These are phyloP conservation scores for Botryobasidium botryosum DNA, from an alignment of 768 basidiomycete species.

Conservation along the genomic window DNA sequence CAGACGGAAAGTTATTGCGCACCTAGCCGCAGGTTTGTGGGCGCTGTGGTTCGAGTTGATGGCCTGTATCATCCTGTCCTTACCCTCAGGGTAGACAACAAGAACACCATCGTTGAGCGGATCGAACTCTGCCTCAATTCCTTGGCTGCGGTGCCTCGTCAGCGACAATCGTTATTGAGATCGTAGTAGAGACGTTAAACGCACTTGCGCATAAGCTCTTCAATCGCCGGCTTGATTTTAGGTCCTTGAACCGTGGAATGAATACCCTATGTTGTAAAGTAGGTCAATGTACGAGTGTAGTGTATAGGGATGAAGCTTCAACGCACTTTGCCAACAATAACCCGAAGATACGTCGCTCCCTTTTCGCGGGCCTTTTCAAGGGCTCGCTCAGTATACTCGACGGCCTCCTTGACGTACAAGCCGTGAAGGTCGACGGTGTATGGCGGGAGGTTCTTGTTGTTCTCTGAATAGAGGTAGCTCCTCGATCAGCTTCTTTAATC, in stretches of 20 bases:
- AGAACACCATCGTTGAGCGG: slow-evolving; percentile 26
- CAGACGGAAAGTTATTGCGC: no score
- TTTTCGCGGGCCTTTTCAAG: slow-evolving; percentile 18
- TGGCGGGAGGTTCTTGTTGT: slow-evolving; percentile 21
- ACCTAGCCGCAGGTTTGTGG: no score
- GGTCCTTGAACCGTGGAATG: slow-evolving; percentile 24
- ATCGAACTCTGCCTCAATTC: slow-evolving; percentile 25
- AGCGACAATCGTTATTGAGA: neutral
- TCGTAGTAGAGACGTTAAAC: neutral
- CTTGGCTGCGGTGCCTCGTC: slow-evolving; percentile 21
- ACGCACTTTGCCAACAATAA: slow-evolving; percentile 26
- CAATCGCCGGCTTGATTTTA: slow-evolving; percentile 30
- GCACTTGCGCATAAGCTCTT: slow-evolving; percentile 23
- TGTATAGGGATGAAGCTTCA: neutral
- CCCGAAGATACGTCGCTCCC: slow-evolving; percentile 18
- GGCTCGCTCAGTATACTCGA: slow-evolving; percentile 23
- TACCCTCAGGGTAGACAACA: slow-evolving; percentile 22
- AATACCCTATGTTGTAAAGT: slow-evolving; percentile 12
- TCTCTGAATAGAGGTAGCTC: slow-evolving; percentile 10
- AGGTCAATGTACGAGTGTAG: neutral
- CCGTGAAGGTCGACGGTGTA: slow-evolving; percentile 30
- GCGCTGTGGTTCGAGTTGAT: no score
- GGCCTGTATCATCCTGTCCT: no score
- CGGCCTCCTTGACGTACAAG: slow-evolving; percentile 28
- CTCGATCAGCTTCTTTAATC: neutral